Base-by-base conservation (phyloP, 495 filamentous ascomycete genomes). In the Trichoderma asperelloides region DNA sequence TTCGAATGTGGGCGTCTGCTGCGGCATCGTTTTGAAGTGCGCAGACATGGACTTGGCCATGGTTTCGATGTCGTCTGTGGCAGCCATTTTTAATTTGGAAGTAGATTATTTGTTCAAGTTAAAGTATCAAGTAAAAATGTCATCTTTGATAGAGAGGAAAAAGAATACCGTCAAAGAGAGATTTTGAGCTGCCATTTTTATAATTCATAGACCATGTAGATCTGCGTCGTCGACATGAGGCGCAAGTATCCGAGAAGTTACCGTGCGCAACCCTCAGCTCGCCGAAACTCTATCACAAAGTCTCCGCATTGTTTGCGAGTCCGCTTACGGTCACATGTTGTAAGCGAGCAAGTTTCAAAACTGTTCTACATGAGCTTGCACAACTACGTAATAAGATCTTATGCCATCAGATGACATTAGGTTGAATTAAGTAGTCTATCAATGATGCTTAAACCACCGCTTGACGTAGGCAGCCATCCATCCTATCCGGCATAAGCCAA, bases 1-100 rank as follows among this genome's bases (percentile, higher is more conserved):
- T n/a, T 75, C 64, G 63, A 70, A 72, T 27, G 73, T 66, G 39
- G 18, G 18, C n/a, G n/a, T 18, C n/a, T n/a, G 65, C 0, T 70
- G 62, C 37, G 39, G 16, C 27, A 71, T 25, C 15, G 62, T 73
- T 16, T 73, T 41, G 69, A 72, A 78, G 18, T 21, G 21, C 18
- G 18, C 47, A 0, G 47, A 21, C 47, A 51, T 51, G 47, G 47
- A 21, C 47, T 51, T 51, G 5, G 47, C 47, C 47, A 51, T 51
- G 47, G 47, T 21, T 23, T 51, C 47, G 11, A 51, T 21, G 47
- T 51, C 47, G 47, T 51, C 8, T 25, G 18, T 21, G 47, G 47
- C 47, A 23, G 47, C 47, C 47, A 51, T 51, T 51, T 5, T 51
- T 8, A 21, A 5, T 21, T 18, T 5, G 23, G 1, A 47, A 2